Percentiles rank a stretch among this genome's conserved stretches.
Conservation (phyloP, 805 yeast species). For the Saccharomycopsis fermentans region DNA sequence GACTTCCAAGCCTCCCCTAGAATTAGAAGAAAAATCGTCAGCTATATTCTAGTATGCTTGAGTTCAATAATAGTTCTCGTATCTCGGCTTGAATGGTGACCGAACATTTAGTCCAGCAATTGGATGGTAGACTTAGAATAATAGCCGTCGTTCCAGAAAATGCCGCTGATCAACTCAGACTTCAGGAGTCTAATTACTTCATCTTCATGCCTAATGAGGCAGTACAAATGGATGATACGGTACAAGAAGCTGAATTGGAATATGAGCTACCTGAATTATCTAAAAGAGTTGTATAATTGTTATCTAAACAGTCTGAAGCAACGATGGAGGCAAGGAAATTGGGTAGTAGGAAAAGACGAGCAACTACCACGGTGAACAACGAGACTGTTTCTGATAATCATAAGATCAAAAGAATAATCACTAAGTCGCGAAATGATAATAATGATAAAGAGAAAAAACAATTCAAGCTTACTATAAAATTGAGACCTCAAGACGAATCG, state of each 20-base stretch:
- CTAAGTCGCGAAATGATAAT: not conserved
- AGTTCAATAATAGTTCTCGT: not conserved
- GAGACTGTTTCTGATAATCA: not conserved
- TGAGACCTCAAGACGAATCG: not conserved
- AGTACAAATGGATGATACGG: not conserved
- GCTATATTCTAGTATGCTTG: not conserved
- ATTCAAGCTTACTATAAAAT: not conserved
- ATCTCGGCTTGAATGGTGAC: conserved; percentile 2
- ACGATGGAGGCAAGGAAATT: not conserved
- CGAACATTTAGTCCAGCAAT: conserved; percentile 3
- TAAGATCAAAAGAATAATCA: not conserved
- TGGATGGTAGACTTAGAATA: conserved; percentile 10
- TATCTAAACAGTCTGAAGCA: not conserved
- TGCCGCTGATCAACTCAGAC: not conserved
- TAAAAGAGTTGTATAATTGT: not conserved
- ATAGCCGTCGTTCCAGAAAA: conserved; percentile 4
- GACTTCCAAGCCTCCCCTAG: no score
- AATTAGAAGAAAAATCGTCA: no score
- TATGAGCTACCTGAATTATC: not conserved
- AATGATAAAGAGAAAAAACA: not conserved
- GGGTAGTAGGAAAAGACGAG: not conserved
- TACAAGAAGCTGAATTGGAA: not conserved
- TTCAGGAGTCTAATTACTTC: not conserved
- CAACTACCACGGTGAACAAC: not conserved
- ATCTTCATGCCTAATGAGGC: not conserved